Evolutionary conservation across 2,329 filamentous ascomycete species (phyloP), one percentile per base, ranked within the genome.

Genomic region (Decorospora gaudefroyi): DNA sequence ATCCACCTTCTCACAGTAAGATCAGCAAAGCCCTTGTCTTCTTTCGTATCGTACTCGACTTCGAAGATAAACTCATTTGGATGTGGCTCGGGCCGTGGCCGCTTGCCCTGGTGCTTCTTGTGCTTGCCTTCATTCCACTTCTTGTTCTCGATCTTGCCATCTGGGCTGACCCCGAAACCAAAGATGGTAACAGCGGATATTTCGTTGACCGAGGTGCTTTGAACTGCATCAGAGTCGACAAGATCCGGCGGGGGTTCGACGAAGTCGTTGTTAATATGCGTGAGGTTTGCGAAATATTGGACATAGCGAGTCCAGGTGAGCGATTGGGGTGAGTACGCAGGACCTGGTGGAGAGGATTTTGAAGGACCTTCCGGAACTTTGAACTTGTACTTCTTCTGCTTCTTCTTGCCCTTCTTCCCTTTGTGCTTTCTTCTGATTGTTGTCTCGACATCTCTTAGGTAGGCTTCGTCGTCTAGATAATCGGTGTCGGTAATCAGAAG

Each of bases 271-370:
- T 97, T 95, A 71, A 96, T 85, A 46, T 82, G 74, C 0, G 92
- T 97, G n/a, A 99, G 74, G 68, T 99, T 99, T 49, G 92, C 90
- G 69, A 84, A 96, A 70, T 95, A 96, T 62, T 99, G 93, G 3
- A 84, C 90, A 69, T 90, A 96, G 4, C 88, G 84, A 3, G 86
- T 78, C 50, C 91, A 76, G 0, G 89, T 88, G 25, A 97, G 76
- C 0, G 88, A 76, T 66, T 99, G 93, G 6, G 87, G 84, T 13
- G 85, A 90, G 71, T 99, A 97, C 6, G 89, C 93, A 0, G 93
- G 93, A 0, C 93, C 93, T 0, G 92, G 92, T 4, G 83, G 82
- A 6, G 86, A 73, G 2, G 80, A 80, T 58, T 86, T 84, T 0
- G 88, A 82, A 2, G 93, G 93, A 1, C 85, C 82, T 0, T 82